Percentiles rank a stretch among this genome's conserved stretches.
phyloP scores from a whole-genome alignment of 768 basidiomycete species.

The Lentinula sp. region DNA sequence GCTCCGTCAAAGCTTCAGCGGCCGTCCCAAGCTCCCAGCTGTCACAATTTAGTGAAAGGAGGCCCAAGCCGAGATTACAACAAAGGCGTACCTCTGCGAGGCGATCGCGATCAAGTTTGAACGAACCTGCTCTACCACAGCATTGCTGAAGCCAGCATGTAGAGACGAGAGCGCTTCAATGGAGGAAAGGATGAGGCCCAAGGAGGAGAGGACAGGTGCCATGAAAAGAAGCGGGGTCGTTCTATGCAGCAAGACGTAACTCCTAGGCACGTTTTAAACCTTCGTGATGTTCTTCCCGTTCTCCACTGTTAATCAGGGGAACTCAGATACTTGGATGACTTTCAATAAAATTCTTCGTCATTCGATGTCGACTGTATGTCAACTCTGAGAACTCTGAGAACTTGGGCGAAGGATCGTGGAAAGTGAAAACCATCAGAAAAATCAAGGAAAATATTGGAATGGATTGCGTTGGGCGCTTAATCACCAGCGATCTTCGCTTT shows the following conservation, averaged over 20 bases:
- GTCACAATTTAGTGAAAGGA: neutral
- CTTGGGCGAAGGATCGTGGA: neutral
- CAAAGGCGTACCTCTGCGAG: conserved; percentile 18
- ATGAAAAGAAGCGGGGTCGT: neutral
- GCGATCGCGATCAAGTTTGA: conserved; percentile 19
- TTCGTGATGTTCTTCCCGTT: neutral
- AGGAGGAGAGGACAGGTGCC: neutral
- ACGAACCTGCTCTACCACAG: conserved; percentile 15
- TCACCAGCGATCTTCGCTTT: neutral
- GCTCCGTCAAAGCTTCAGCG: conserved; percentile 50
- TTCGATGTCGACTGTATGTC: neutral
- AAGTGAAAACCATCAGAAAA: neutral
- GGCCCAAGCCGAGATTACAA: neutral
- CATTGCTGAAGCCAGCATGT: conserved; percentile 12
- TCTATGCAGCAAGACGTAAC: neutral
- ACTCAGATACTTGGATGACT: neutral
- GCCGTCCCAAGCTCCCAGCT: conserved; percentile 62
- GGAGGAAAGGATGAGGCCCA: neutral
- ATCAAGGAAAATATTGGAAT: neutral
- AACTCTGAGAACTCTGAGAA: neutral
- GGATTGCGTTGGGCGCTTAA: neutral
- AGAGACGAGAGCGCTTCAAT: neutral
- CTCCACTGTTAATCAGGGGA: neutral
- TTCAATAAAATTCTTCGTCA: neutral
- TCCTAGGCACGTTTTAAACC: neutral